A percentile compares a stretch with the other conserved stretches of the same genome.
phyloP scores from a whole-genome alignment of 2,329 filamentous ascomycete genomes.

The Arthrobotrys conoides region DNA sequence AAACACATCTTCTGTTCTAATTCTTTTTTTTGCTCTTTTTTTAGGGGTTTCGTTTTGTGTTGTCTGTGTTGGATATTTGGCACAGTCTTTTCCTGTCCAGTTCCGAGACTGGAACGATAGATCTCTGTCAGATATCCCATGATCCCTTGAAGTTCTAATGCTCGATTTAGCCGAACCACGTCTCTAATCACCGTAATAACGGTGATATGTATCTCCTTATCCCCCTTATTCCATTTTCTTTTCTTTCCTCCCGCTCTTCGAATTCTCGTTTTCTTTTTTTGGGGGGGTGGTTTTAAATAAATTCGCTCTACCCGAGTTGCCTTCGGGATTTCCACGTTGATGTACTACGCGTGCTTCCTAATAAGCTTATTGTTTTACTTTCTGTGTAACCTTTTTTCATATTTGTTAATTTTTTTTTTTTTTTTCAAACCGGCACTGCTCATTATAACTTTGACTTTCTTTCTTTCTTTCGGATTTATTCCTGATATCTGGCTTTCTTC shows the following conservation, averaged over 20 bases:
- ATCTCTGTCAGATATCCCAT: no score
- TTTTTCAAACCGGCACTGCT: conserved; percentile 18
- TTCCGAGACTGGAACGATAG: no score
- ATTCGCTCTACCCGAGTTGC: background rate
- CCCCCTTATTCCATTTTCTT: background rate
- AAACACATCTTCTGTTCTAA: no score
- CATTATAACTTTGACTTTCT: background rate
- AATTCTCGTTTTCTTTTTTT: background rate
- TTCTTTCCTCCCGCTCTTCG: no score
- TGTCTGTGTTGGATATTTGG: no score
- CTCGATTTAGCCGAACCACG: conserved; percentile 42
- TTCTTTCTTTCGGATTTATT: conserved; percentile 9
- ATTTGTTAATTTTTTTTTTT: conserved; percentile 19
- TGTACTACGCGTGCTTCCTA: conserved; percentile 3
- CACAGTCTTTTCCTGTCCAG: no score
- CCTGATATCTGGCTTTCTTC: conserved; percentile 16
- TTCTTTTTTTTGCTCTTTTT: no score
- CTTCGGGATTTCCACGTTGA: conserved; percentile 5
- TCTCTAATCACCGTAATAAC: conserved; percentile 3
- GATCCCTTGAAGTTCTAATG: conserved; percentile 15
- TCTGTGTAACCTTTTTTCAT: conserved; percentile 27
- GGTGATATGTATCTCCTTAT: background rate
- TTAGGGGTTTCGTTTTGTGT: no score
- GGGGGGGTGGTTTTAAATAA: no score
- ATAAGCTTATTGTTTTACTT: conserved; percentile 22